Evolutionary conservation across 2,329 filamentous ascomycete genomes (phyloP), one percentile per base, ranked within the genome.

Genomic region (Hymenotorrendiella dingleyae): DNA sequence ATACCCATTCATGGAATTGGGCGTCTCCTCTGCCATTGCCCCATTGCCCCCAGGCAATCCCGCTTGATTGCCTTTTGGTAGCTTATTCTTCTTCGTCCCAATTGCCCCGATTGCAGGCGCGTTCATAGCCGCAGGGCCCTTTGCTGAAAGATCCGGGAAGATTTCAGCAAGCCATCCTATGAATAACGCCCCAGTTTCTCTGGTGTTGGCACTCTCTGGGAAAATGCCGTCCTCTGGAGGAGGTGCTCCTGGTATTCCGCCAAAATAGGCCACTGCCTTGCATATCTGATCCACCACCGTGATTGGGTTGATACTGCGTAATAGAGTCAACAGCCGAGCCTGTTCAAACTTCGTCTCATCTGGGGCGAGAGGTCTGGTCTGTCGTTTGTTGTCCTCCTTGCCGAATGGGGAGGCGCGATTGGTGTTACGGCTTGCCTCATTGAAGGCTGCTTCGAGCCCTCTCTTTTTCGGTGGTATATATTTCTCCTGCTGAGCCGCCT

Each of bases 91-190:
- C 46, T 53, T 62, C 49, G 57, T 55, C 22, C 44, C 48, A 17
- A 50, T 40, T 19, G 54, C 50, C 22, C 44, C 48, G 16, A 50
- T 40, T 19, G 54, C 50, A 27, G 55, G 53, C 26, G 49, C 49
- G 28, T 40, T 47, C 20, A 36, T 35, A 21, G 29, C 14, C 23
- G 35, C 39, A 4, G 39, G 39, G n/a, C 32, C 29, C 9, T 14
- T 26, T 9, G 45, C 37, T 6, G 54, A 45, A 11, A 61, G 35
- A 42, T 59, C 52, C 12, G 78, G 78, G 47, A 82, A 83, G 41
- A 83, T 78, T 54, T 82, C 78, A 10, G 75, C 66, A 33, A 82
- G 62, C 78, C 78, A 82, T 16, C 74, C 72, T 22, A 83, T 68
- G 45, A 82, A 76, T 9, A 77, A 62, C 16, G 70, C 69, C 1